Base-by-base conservation (phyloP, 306 rosid species). In the Dryas octopetala region DNA sequence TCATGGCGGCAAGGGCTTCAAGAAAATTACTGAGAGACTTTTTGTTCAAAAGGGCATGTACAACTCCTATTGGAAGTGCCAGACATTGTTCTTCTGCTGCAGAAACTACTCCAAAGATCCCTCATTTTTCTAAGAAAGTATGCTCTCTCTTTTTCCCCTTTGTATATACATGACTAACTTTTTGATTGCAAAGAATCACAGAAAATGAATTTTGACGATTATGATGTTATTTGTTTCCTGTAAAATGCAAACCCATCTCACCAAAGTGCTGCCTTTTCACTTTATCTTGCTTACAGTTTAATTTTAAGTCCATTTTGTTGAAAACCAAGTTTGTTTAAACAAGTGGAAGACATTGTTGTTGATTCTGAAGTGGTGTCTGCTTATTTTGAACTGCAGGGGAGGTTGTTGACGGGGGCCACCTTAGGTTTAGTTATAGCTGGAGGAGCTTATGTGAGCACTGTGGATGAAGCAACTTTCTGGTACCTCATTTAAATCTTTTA, bases 401-500 rank as follows among this genome's bases (percentile, higher is more conserved):
- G 91, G 83, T 74, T 91, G 73, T 82, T 85, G 46, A 95, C 97
- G 6, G 98, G 96, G 73, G 91, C 93, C 65, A 81, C 97, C 72
- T 74, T 95, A 66, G 97, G 98, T 74, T 83, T 90, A 70, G 76
- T 83, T 81, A 91, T 95, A 80, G 91, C 97, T 43, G 92, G 96
- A 64, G 98, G 97, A 85, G 97, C 98, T 89, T 95, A 95, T 83
- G 96, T 84, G 87, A 89, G 97, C 84, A 95, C 98, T 19, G 97
- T 90, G 84, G 98, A 95, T 86, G 98, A 95, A 85, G 96, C 98
- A 85, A 95, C 98, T 82, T 95, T 95, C 88, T 91, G 97, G 98
- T 95, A 95, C 88, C 75, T 75, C 81, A 76, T 83, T 87, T 82
- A 65, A 67, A 58, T 79, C 75, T 80, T 68, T 68, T 72, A 74